Conservation (phyloP, 1,284 basidiomycete species). For the Leccinum griseonigrum region DNA sequence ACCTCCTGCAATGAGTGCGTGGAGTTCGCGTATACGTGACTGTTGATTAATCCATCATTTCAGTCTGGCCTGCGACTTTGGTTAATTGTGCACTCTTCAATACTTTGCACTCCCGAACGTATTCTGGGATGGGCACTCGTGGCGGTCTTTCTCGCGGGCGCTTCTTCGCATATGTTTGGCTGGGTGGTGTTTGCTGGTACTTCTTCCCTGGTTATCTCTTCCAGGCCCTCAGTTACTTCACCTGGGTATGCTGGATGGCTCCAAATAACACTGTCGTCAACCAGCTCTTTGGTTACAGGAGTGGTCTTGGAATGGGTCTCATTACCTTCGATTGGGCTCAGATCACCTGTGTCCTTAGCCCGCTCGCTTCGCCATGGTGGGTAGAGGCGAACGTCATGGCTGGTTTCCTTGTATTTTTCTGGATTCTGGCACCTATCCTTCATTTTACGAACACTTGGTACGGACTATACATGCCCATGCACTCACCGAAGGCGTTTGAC, state of each 20-base stretch:
- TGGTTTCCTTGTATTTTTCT: slow-evolving; percentile 81
- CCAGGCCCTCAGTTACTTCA: slow-evolving; percentile 60
- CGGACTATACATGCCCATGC: slow-evolving; percentile 60
- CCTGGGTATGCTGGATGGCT: slow-evolving; percentile 77
- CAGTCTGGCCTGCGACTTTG: slow-evolving; percentile 85
- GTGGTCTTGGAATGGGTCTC: slow-evolving; percentile 73
- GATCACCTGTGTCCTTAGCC: slow-evolving; percentile 51
- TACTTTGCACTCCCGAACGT: slow-evolving; percentile 63
- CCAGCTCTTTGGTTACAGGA: slow-evolving; percentile 78
- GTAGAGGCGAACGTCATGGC: slow-evolving; percentile 77
- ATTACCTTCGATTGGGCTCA: slow-evolving; percentile 74
- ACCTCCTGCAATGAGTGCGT: slow-evolving; percentile 82
- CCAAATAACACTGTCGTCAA: slow-evolving; percentile 69
- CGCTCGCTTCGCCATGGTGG: slow-evolving; percentile 69
- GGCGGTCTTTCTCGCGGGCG: slow-evolving; percentile 70
- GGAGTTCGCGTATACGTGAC: not conserved
- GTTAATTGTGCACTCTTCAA: slow-evolving; percentile 85
- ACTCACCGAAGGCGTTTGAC: slow-evolving; percentile 54
- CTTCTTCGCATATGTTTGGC: slow-evolving; percentile 73
- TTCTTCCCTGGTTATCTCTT: slow-evolving; percentile 73
- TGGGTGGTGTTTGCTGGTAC: slow-evolving; percentile 66
- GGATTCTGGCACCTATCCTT: slow-evolving; percentile 70
- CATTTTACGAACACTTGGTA: slow-evolving; percentile 67
- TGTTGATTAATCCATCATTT: slow-evolving; percentile 6
- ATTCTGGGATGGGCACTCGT: slow-evolving; percentile 59